A percentile compares a stretch with the other conserved stretches of the same genome.
Evolutionary conservation across 306 rosid species (phyloP).

Genomic region (Pachyrhizus erosus): DNA sequence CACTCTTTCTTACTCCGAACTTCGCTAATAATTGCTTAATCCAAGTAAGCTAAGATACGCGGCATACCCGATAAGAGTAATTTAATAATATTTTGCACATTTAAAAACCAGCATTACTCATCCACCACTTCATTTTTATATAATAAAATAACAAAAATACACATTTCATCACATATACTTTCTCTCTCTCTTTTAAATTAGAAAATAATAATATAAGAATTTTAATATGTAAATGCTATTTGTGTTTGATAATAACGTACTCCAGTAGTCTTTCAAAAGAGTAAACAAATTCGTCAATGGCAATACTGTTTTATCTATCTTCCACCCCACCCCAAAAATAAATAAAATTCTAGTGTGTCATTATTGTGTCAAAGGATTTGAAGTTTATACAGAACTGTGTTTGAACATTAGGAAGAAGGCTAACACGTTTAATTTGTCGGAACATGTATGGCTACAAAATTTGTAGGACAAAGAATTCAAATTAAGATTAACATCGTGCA

Average conservation of each 20-base stretch:
- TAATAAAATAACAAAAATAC: neutral
- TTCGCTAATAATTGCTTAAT: neutral
- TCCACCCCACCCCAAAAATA: too few relatives aligned
- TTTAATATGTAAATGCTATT: neutral
- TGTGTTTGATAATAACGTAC: neutral
- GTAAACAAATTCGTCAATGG: conserved; percentile 13
- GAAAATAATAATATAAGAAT: neutral
- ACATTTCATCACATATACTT: neutral
- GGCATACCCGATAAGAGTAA: neutral
- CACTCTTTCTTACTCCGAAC: neutral
- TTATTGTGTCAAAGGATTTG: too few relatives aligned
- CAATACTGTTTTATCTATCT: neutral
- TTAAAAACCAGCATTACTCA: neutral
- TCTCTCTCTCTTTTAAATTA: neutral
- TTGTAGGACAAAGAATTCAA: neutral
- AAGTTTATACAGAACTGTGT: too few relatives aligned
- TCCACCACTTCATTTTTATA: neutral
- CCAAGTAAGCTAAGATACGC: conserved; percentile 15
- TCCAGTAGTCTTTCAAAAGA: neutral
- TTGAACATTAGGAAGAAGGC: too few relatives aligned
- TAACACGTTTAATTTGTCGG: too few relatives aligned
- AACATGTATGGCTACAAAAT: neutral
- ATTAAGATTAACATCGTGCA: neutral
- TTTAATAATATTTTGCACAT: neutral
- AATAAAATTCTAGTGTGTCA: too few relatives aligned